phyloP scores from a whole-genome alignment of 768 basidiomycete genomes.

The Xerocomellus intermedius region DNA sequence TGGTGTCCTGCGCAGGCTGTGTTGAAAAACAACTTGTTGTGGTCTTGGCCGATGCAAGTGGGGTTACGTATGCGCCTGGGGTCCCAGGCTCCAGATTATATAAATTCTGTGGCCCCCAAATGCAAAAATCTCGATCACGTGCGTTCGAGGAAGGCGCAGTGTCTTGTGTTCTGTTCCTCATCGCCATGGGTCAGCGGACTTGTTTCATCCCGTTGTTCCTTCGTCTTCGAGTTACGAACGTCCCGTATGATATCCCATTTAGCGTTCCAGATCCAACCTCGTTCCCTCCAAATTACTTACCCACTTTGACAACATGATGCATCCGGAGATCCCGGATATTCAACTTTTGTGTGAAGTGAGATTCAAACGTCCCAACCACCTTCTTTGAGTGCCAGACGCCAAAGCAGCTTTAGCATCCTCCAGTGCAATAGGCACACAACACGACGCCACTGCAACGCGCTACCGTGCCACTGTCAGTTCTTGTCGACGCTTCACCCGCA shows the following conservation, averaged over 20 bases:
- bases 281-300: too few relatives aligned
- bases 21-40: constrained; percentile 25
- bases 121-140: constrained; percentile 13
- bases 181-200: neutral
- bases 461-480: neutral
- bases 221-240: neutral
- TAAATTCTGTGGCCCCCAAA: constrained; percentile 13
- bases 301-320: too few relatives aligned
- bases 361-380: too few relatives aligned
- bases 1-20: constrained; percentile 5
- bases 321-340: neutral
- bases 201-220: neutral
- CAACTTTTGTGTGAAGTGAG: too few relatives aligned
- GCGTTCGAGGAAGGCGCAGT: neutral
- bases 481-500: too few relatives aligned
- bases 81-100: constrained; percentile 21
- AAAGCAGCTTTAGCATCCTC: too few relatives aligned
- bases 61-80: constrained; percentile 23
- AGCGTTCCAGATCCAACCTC: too few relatives aligned
- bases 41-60: constrained; percentile 23
- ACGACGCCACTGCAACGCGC: neutral
- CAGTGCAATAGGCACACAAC: too few relatives aligned
- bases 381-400: too few relatives aligned
- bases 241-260: too few relatives aligned
- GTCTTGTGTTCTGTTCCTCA: neutral